Evolutionary conservation across 495 filamentous ascomycete species (phyloP), one percentile per base, ranked within the genome.

Genomic region (Cercophora newfieldiana): DNA sequence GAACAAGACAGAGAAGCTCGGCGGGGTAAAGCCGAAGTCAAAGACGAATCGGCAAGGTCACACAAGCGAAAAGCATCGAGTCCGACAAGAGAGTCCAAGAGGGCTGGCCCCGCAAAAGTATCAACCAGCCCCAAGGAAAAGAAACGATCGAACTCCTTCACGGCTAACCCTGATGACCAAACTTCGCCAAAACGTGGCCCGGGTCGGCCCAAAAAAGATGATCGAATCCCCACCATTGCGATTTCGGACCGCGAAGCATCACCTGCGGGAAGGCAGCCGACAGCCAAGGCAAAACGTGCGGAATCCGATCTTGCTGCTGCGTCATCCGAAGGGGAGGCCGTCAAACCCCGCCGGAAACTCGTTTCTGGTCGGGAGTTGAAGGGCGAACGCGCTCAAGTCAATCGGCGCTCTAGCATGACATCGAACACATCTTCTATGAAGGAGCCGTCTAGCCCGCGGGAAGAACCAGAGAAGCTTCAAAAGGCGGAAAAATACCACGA

Each of bases 281-380:
- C 74, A 5, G 48, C 74, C 28, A 85, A 81, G 65, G 73, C 75
- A 37, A 79, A 78, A 63, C 75, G 80, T 30, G 72, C 79, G 12
- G 84, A 86, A 51, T 78, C 79, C 6, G 86, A 87, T 48, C 51
- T 74, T 47, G 76, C 76, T 19, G 71, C 76, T 37, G 73, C 71
- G 7, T 82, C 83, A 8, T 85, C 84, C 24, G 84, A 84, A 54
- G 82, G 80, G 0, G 85, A 87, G 51, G 67, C 80, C 8, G 64
- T 77, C 22, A 89, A 88, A 62, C 87, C 86, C 14, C 76, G 85
- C 51, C 80, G 86, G 4, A 88, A 87, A 69, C 76, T 89, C 33
- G 78, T 89, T 22, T 88, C 87, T 16, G 83, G 85, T 3, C 82
- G 82, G 63, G 86, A 87, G 31, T 70, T 87, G 22, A 85, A 85